Evolutionary conservation across 106 monocot genomes (phyloP).

Genomic region (Hemerocallis citrina): DNA sequence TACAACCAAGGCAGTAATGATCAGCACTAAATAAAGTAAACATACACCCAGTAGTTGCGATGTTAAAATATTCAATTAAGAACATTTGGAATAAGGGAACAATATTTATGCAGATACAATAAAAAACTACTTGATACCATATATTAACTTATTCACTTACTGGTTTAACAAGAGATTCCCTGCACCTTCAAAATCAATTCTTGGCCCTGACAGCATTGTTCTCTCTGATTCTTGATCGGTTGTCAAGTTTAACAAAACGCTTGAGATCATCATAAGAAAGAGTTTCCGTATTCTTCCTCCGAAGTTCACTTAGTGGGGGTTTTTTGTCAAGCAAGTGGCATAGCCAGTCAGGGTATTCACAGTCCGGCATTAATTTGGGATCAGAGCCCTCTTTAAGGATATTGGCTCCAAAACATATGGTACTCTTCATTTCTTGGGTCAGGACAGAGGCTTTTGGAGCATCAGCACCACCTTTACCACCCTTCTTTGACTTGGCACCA

Average conservation of each 20-base stretch:
- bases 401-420: slow-evolving; percentile 74
- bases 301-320: slow-evolving; percentile 68
- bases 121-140: too few relatives aligned
- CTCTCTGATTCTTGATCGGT: slow-evolving; percentile 58
- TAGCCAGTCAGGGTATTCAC: slow-evolving; percentile 90
- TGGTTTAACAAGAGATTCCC: too few relatives aligned
- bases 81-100: too few relatives aligned
- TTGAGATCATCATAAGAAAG: slow-evolving; percentile 70
- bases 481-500: slow-evolving; percentile 65
- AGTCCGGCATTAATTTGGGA: slow-evolving; percentile 65
- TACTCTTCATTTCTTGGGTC: slow-evolving; percentile 59
- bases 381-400: slow-evolving; percentile 85
- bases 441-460: slow-evolving; percentile 52
- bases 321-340: slow-evolving; percentile 79
- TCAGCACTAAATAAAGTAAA: too few relatives aligned
- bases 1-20: too few relatives aligned
- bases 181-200: slow-evolving; percentile 26
- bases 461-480: slow-evolving; percentile 45
- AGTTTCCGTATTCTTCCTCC: slow-evolving; percentile 51
- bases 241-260: slow-evolving; percentile 69
- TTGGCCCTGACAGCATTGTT: slow-evolving; percentile 61
- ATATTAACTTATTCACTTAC: too few relatives aligned
- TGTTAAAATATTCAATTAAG: too few relatives aligned
- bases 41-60: too few relatives aligned
- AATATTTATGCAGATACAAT: too few relatives aligned